Conservation (phyloP, 169 alveolate genomes). For the Plasmodium malariae region DNA sequence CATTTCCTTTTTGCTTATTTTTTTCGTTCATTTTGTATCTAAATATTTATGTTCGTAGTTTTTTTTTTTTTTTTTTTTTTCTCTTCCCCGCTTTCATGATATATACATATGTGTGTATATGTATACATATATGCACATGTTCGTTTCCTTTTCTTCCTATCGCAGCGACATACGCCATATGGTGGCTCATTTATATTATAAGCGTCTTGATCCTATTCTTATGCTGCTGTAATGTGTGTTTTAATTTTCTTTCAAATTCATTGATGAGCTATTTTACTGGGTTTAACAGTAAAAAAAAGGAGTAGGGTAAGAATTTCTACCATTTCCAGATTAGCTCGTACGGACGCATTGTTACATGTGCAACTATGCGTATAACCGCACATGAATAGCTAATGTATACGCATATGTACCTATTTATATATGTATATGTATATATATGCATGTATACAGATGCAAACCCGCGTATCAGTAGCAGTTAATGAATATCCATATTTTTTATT, state of each 20-base stretch:
- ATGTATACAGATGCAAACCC: no score
- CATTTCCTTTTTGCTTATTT: background rate
- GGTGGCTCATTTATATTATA: slow-evolving; percentile 71
- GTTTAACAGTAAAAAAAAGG: slow-evolving; percentile 25
- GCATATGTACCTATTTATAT: no score
- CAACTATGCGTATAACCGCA: background rate
- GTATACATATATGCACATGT: background rate
- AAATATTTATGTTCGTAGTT: no score
- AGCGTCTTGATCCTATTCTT: slow-evolving; percentile 70
- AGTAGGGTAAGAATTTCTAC: background rate
- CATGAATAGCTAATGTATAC: background rate
- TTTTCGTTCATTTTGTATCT: background rate
- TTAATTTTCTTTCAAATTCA: slow-evolving; percentile 46
- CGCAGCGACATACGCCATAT: slow-evolving; percentile 65
- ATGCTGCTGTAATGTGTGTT: slow-evolving; percentile 72
- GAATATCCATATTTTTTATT: no score
- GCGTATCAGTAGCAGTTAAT: no score
- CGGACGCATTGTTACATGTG: background rate
- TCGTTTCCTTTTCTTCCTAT: background rate
- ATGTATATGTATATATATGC: no score
- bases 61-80: no score
- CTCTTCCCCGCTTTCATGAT: no score
- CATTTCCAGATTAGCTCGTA: no score
- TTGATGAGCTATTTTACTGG: slow-evolving; percentile 34
- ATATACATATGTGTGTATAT: no score